These are phyloP conservation scores for Nicotiana knightiana DNA, from an alignment of 257 asterid species.

Conservation along the genomic window DNA sequence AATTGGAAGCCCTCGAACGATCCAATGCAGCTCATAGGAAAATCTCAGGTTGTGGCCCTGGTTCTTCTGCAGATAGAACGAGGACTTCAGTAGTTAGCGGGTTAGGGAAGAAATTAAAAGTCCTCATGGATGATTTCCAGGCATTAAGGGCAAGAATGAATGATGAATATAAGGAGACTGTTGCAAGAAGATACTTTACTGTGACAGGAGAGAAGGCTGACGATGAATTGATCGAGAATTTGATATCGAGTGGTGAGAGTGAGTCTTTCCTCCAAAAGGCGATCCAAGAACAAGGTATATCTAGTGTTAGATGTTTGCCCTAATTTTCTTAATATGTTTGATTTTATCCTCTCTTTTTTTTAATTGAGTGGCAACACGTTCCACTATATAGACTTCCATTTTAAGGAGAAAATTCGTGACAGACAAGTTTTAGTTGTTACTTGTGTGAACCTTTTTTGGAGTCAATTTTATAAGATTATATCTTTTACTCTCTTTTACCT, in stretches of 20 bases:
- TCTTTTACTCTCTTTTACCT: neutral
- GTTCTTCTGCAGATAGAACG: conserved; percentile 42
- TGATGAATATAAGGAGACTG: conserved; percentile 37
- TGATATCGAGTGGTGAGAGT: conserved; percentile 44
- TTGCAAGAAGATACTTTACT: conserved; percentile 36
- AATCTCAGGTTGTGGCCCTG: conserved; percentile 38
- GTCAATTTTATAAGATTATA: neutral
- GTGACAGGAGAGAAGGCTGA: conserved; percentile 35
- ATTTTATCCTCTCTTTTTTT: neutral
- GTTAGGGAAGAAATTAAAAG: conserved; percentile 35
- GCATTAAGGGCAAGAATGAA: conserved; percentile 31
- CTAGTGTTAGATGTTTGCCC: neutral
- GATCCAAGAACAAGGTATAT: conserved; percentile 34
- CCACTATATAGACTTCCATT: neutral
- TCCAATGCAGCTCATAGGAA: conserved; percentile 32
- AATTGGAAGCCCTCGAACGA: conserved; percentile 36
- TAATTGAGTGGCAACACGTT: neutral
- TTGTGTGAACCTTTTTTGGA: neutral
- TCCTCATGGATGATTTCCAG: conserved; percentile 40
- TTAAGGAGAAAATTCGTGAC: neutral
- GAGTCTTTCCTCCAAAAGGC: conserved; percentile 41
- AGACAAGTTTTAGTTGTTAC: neutral
- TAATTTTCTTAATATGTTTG: neutral
- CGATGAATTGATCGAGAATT: conserved; percentile 30
- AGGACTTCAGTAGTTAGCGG: conserved; percentile 43